Evolutionary conservation across 345 rosid genomes (phyloP), one percentile per base, ranked within the genome.

Genomic region (Hirschfeldia incana): DNA sequence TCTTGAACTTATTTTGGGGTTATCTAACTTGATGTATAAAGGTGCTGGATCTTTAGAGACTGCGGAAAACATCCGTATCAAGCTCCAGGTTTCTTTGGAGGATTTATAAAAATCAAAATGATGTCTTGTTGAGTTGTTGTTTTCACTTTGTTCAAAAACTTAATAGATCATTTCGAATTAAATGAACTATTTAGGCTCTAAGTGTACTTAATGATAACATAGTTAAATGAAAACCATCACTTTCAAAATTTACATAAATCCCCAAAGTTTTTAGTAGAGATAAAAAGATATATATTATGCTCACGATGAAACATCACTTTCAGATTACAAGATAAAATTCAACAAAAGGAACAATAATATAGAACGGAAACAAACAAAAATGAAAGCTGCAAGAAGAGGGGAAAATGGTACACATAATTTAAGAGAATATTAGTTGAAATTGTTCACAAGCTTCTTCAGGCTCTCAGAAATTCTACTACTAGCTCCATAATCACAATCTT

Each of bases 401-500:
- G 7, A 51, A 33, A 59, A 17, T n/a, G 2, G 36, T 46, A 49
- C 29, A 61, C 12, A 69, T 13, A 46, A 37, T 8, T 37, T 60
- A 6, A 78, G 46, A 11, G 3, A 8, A 21, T 32, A 46, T 39
- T 70, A 70, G 13, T 30, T 21, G 34, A 55, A 27, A 70, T 53
- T 44, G 69, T 75, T 75, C 42, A 80, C 69, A 70, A 75, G 27
- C 5, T 55, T 70, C 64, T 70, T 55, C 44, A 80, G 69, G 33
- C 69, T 75, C 62, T 75, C 76, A 10, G 16, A 67, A 70, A 80
- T 65, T 44, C 29, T 72, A 34, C 68, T 65, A 13, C 57, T 58
- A 34, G 57, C 76, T 75, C 58, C 83, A 65, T 70, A 15, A 30
- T 70, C 72, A 70, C 57, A 75, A 10, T 75, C 83, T 70, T 80